phyloP scores from a whole-genome alignment of 257 asterid genomes.

The Capsicum baccatum region DNA sequence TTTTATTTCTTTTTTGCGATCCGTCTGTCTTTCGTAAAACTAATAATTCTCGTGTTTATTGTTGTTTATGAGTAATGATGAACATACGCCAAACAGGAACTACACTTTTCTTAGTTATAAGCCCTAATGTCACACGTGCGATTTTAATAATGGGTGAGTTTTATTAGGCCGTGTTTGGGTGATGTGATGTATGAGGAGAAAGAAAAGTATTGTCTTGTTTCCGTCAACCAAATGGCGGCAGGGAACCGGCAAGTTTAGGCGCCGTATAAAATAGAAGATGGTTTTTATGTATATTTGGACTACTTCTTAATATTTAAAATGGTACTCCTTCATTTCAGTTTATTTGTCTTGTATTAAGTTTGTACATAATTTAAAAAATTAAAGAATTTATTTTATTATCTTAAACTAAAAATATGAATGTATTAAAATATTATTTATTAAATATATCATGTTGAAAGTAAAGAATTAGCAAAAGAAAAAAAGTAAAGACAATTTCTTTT shows the following conservation, averaged over 20 bases:
- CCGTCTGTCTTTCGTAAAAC: slow-evolving; percentile 13
- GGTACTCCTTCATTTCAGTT: not conserved
- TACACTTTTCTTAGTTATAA: not conserved
- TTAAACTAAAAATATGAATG: too few species aligned
- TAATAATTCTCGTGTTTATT: not conserved
- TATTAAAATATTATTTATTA: too few species aligned
- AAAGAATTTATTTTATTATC: too few species aligned
- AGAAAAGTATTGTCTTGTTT: not conserved
- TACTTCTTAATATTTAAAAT: not conserved
- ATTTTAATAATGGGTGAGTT: not conserved
- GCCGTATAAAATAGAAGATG: not conserved
- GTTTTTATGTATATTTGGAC: not conserved
- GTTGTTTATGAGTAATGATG: not conserved
- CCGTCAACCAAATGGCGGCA: slow-evolving; percentile 2
- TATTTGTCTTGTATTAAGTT: too few species aligned
- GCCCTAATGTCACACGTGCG: slow-evolving; percentile 36
- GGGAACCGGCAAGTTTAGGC: slow-evolving; percentile 13
- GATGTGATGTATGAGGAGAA: not conserved
- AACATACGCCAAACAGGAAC: slow-evolving; percentile 38
- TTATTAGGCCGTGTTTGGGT: slow-evolving; percentile 34
- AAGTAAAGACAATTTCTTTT: too few species aligned
- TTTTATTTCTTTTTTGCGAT: slow-evolving; percentile 22
- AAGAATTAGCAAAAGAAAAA: too few species aligned
- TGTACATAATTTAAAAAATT: too few species aligned
- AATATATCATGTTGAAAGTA: too few species aligned